Evolutionary conservation across 2,329 filamentous ascomycete species (phyloP), one percentile per base, ranked within the genome.

Genomic region (Xylariaceae sp.): DNA sequence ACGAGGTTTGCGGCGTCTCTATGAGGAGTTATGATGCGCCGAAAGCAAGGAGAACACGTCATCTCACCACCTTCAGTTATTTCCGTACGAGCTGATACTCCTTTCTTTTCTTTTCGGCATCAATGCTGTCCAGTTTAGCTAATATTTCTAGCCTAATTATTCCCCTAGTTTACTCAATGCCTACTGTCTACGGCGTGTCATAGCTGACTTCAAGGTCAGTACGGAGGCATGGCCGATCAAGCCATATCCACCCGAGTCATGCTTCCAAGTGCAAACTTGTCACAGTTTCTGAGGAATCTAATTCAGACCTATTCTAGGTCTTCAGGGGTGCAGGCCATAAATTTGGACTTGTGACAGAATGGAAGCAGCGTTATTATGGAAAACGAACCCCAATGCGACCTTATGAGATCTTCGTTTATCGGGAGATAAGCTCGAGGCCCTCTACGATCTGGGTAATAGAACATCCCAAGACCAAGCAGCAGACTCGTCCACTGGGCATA

Each of bases 301-400:
- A 53, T 40, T 70, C 74, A 33, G 72, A 64, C 29, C 50, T 65
- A 3, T 62, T 65, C 51, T 65, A 59, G 61, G 62, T 55, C 6
- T 43, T 63, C 27, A 47, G 35, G 13, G 62, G 62, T 9, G 59
- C 61, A 0, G 62, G 62, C 0, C 62, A 65, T 6, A 64, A 65
- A 36, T 64, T 63, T 36, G 62, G 62, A 1, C 21, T 63, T 0
- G 59, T 62, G 9, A 45, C 57, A 1, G 56, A 64, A 13, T 61
- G 59, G 58, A 42, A 55, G 16, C 57, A 50, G 23, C 54, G 53
- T 2, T 26, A 58, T 4, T 50, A 61, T 20, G 53, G 60, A 23
- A 7, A 45, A 18, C 47, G 39, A 23, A 11, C 15, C 32, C 5
- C 5, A 30, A 20, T 50, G 58, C n/a, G n/a, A 56, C 57, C 54